phyloP scores from a whole-genome alignment of 202 grass and related monocot genomes.

The Brachypodium distachyon region DNA sequence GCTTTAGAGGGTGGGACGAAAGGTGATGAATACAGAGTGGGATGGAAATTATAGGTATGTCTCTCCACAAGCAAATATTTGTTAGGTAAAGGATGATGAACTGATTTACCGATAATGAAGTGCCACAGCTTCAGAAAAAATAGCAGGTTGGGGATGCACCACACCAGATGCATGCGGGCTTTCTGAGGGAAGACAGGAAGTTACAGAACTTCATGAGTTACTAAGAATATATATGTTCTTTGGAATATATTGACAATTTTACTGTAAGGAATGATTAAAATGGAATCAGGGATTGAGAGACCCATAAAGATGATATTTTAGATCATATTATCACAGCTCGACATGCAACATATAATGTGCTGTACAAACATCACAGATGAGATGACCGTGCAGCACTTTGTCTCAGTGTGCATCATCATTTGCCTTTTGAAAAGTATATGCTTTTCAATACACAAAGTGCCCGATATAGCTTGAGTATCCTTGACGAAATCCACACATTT shows the following conservation, averaged over 20 bases:
- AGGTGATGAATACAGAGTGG: background rate
- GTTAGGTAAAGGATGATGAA: conserved; percentile 9
- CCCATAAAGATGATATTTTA: background rate
- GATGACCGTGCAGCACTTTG: conserved; percentile 19
- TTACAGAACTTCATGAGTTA: background rate
- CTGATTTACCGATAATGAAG: background rate
- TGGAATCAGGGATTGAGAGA: background rate
- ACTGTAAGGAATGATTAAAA: background rate
- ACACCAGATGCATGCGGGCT: background rate
- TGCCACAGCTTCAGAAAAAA: conserved; percentile 8
- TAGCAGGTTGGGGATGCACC: background rate
- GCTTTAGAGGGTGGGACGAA: conserved; percentile 21
- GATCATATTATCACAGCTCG: conserved; percentile 5
- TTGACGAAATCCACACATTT: conserved; percentile 26
- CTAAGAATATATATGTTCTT: background rate
- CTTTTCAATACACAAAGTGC: conserved; percentile 12
- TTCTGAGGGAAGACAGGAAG: background rate
- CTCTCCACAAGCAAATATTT: conserved; percentile 25
- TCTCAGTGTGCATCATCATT: conserved; percentile 52
- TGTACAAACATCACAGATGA: conserved; percentile 1
- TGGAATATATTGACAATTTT: background rate
- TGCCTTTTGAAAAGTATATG: conserved; percentile 30
- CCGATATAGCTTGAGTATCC: conserved; percentile 25
- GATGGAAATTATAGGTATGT: conserved; percentile 20
- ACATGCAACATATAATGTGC: background rate